Base-by-base conservation (phyloP, 805 yeast species). In the Schwanniomyces sp. region DNA sequence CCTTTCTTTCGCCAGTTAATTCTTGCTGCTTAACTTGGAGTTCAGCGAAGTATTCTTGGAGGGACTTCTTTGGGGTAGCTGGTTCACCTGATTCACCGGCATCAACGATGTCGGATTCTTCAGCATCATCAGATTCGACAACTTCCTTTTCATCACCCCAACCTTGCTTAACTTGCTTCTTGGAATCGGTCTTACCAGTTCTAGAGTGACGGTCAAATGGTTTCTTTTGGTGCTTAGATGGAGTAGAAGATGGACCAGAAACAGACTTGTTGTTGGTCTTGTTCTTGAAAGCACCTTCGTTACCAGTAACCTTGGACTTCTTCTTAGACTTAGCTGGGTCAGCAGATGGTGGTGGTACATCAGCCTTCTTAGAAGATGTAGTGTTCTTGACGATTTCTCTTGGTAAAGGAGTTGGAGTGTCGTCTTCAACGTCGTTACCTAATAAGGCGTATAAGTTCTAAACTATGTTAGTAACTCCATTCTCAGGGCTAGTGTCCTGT, bases 391-490 rank as follows among this genome's bases (percentile, higher is more conserved):
- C 94, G 56, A 88, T 69, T 73, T 88, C 95, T 78, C 74, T 85
- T 57, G 79, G 70, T 32, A 75, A 66, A 47, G 70, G 68, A 54
- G 81, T 81, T 47, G 76, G 75, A 64, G 76, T 80, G 62, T 82
- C 86, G 73, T 85, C 95, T 69, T 87, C 91, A 62, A 87, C 88
- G 78, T 88, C 96, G 83, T 88, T 88, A 71, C 87, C 94, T 78
- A 88, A 79, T 72, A 87, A 81, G 73, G 81, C 88, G 74, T 78
- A 88, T 70, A 88, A 88, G 78, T 88, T 88, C 89, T 85, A 14
- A 14, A 32, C 8, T 7, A 32, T 32, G 36, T 32, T 32, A 32
- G 36, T 32, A 32, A 16, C 36, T 16, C 7, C 8, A 16, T 14
- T 16, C 14, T 16, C 2, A 3, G 18, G 11, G 18, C 17, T 14